Conservation (phyloP, 768 basidiomycete genomes). For the Calocera cornea region DNA sequence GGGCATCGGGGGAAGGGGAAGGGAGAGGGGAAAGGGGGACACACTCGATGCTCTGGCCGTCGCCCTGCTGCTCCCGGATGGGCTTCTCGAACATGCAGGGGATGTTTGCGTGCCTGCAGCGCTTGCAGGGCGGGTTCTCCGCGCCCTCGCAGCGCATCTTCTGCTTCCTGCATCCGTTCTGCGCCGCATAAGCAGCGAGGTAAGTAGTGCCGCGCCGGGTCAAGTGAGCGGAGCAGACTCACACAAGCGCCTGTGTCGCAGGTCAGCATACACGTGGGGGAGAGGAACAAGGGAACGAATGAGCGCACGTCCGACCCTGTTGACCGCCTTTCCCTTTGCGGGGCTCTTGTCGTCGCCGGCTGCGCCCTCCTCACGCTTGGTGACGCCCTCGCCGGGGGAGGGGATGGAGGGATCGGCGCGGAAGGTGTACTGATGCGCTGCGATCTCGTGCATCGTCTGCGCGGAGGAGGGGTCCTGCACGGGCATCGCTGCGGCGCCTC, state of each 20-base stretch:
- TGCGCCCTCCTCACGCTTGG: neutral
- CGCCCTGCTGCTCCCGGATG: slow-evolving; percentile 39
- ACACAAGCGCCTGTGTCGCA: slow-evolving; percentile 20
- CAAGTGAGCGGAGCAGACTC: slow-evolving; percentile 10
- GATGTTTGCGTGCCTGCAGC: slow-evolving; percentile 77
- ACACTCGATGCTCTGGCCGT: slow-evolving; percentile 63
- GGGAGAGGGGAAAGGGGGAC: slow-evolving; percentile 21
- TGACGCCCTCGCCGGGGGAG: neutral
- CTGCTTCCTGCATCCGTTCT: slow-evolving; percentile 93
- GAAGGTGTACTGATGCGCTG: slow-evolving; percentile 1
- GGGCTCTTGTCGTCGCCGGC: slow-evolving; percentile 16
- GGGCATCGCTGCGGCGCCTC: neutral
- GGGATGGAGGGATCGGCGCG: neutral
- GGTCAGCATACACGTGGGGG: slow-evolving; percentile 8
- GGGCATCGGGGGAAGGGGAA: neutral
- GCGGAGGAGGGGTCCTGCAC: neutral
- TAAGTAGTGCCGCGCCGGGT: too few relatives aligned
- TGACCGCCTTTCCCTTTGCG: slow-evolving; percentile 19
- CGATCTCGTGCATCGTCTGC: neutral
- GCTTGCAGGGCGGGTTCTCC: slow-evolving; percentile 90
- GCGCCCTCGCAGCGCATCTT: slow-evolving; percentile 97
- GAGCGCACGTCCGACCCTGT: slow-evolving; percentile 23
- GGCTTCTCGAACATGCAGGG: slow-evolving; percentile 96
- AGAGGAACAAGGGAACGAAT: neutral
- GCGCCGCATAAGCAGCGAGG: neutral